Percentiles rank a stretch among this genome's conserved stretches.
phyloP scores from a whole-genome alignment of 1,284 basidiomycete genomes.

The Trametes polyzona region DNA sequence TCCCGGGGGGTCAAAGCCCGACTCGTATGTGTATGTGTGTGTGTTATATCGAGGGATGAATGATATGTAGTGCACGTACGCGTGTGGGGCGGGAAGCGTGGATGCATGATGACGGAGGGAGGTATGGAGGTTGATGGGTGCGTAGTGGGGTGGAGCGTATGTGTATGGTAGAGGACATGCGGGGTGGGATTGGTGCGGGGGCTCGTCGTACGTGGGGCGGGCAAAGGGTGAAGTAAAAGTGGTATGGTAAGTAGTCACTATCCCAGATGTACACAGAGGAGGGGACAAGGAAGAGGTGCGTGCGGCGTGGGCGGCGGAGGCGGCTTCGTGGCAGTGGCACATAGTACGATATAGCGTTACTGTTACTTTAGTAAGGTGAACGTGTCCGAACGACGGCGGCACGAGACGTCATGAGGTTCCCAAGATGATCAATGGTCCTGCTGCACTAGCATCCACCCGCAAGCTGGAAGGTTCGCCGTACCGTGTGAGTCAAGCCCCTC shows the following conservation, averaged over 20 bases:
- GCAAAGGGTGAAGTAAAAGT: not conserved
- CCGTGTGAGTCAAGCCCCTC: not conserved
- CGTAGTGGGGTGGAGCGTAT: no score
- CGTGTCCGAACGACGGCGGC: constrained; percentile 18
- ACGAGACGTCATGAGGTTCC: constrained; percentile 10
- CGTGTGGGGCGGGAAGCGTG: no score
- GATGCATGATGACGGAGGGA: no score
- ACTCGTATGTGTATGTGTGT: constrained; percentile 4
- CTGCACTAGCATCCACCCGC: constrained; percentile 20
- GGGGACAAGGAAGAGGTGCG: no score
- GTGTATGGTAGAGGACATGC: not conserved
- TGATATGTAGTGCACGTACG: no score
- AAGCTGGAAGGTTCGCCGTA: not conserved
- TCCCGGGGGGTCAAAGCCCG: constrained; percentile 8
- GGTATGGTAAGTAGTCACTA: not conserved
- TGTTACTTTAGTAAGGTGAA: constrained; percentile 26
- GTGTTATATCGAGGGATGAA: no score
- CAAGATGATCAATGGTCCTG: constrained; percentile 3
- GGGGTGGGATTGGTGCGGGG: not conserved
- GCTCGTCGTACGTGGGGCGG: not conserved
- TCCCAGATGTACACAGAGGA: constrained; percentile 14
- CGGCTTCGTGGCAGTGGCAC: constrained; percentile 8
- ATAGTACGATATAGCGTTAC: constrained; percentile 25
- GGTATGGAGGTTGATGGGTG: not conserved
- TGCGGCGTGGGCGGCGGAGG: not conserved